These are phyloP conservation scores for Penicillium alfredii DNA, from an alignment of 495 filamentous ascomycete genomes.

Conservation along the genomic window DNA sequence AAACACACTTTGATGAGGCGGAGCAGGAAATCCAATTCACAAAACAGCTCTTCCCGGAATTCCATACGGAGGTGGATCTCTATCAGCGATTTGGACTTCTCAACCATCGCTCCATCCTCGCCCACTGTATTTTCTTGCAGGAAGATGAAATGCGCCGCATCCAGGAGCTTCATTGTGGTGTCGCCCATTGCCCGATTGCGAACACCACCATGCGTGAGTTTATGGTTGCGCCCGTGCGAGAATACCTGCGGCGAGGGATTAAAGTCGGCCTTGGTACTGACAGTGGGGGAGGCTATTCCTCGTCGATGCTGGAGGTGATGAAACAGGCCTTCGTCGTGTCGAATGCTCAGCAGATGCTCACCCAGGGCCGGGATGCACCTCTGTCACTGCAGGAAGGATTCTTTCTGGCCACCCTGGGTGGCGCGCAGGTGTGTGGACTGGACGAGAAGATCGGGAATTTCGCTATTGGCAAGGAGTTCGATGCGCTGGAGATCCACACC, in stretches of 20 bases:
- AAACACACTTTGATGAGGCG: conserved; percentile 62
- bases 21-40: conserved; percentile 50
- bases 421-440: conserved; percentile 55
- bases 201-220: conserved; percentile 59
- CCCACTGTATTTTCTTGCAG: conserved; percentile 56
- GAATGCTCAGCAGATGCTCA: conserved; percentile 46
- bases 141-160: conserved; percentile 48
- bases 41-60: conserved; percentile 45
- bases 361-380: conserved; percentile 41
- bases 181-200: conserved; percentile 58
- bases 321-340: conserved; percentile 56
- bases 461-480: conserved; percentile 56
- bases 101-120: conserved; percentile 51
- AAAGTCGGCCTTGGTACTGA: conserved; percentile 65
- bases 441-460: conserved; percentile 53
- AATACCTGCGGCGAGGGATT: conserved; percentile 50
- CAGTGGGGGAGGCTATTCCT: conserved; percentile 57
- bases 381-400: conserved; percentile 51
- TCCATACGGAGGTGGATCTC: conserved; percentile 48
- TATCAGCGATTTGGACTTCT: conserved; percentile 51
- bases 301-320: conserved; percentile 55
- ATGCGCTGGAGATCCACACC: conserved; percentile 53
- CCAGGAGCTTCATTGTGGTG: conserved; percentile 44
- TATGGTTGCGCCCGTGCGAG: conserved; percentile 54
- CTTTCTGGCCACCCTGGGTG: conserved; percentile 57